Evolutionary conservation across 2,329 filamentous ascomycete species (phyloP).

Genomic region (Achaetomium macrosporum): DNA sequence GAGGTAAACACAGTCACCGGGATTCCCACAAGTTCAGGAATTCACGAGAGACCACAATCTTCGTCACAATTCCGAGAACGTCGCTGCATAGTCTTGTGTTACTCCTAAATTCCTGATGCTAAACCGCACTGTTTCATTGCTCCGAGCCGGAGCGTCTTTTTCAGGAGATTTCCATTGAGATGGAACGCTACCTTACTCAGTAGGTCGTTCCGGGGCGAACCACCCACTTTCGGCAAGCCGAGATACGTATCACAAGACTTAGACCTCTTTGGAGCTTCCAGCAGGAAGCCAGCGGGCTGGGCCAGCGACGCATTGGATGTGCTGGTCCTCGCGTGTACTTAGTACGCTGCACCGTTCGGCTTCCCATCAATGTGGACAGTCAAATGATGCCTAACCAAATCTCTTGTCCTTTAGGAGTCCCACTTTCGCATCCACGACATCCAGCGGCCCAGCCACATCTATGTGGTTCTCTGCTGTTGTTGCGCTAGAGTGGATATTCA

Average conservation of each 20-base stretch:
- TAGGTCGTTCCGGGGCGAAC: neutral
- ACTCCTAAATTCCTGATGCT: constrained; percentile 12
- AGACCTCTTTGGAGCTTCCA: neutral
- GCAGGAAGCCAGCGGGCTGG: neutral
- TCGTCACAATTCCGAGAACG: neutral
- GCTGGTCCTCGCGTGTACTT: neutral
- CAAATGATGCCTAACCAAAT: constrained; percentile 14
- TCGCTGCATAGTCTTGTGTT: constrained; percentile 3
- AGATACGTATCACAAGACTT: constrained; percentile 10
- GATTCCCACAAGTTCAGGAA: neutral
- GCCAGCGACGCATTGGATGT: neutral
- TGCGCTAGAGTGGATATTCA: neutral
- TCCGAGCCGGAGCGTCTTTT: constrained; percentile 9
- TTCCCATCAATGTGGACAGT: neutral
- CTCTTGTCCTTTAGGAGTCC: neutral
- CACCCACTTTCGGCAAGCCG: constrained; percentile 18
- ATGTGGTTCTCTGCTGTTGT: neutral
- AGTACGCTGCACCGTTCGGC: neutral
- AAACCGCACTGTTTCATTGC: constrained; percentile 6
- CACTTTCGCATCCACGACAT: neutral
- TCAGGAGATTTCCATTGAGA: neutral
- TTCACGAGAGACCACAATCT: neutral
- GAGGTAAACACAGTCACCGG: too few relatives aligned
- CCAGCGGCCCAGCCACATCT: constrained; percentile 1
- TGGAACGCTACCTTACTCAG: neutral